Conservation (phyloP, 2,329 filamentous ascomycete species). For the Pseudogymnoascus sp. region DNA sequence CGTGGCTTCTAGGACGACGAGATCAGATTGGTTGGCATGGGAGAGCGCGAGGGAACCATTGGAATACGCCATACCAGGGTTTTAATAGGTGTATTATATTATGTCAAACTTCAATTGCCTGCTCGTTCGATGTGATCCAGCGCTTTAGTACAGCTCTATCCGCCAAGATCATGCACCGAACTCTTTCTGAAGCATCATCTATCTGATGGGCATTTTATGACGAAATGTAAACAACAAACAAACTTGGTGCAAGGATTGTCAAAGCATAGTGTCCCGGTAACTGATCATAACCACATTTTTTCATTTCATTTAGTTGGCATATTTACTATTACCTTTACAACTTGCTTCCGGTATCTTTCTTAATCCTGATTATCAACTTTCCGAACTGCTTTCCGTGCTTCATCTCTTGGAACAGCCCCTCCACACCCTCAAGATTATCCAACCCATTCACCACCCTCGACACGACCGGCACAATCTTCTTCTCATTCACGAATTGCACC, state of each 20-base stretch:
- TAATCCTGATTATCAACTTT: constrained; percentile 77
- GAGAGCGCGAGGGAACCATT: constrained; percentile 44
- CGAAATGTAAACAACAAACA: not conserved
- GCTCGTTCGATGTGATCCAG: not conserved
- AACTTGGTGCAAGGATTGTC: not conserved
- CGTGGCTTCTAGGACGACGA: constrained; percentile 63
- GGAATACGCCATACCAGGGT: constrained; percentile 30
- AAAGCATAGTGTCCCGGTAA: not conserved
- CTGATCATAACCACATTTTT: not conserved
- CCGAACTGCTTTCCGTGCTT: constrained; percentile 81
- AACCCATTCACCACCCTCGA: constrained; percentile 68
- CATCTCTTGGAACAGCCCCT: constrained; percentile 82
- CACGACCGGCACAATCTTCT: constrained; percentile 70
- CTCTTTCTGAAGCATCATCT: not conserved
- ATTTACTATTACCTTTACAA: constrained; percentile 7
- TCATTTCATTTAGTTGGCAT: not conserved
- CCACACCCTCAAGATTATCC: constrained; percentile 70
- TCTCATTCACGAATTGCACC: constrained; percentile 70
- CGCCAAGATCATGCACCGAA: not conserved
- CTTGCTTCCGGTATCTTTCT: constrained; percentile 18
- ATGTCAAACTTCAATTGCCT: not conserved
- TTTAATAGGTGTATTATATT: constrained; percentile 20
- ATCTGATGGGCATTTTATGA: not conserved
- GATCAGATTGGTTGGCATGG: constrained; percentile 97
- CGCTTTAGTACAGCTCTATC: not conserved